Conservation (phyloP, 306 rosid genomes). For the Bauhinia variegata region DNA sequence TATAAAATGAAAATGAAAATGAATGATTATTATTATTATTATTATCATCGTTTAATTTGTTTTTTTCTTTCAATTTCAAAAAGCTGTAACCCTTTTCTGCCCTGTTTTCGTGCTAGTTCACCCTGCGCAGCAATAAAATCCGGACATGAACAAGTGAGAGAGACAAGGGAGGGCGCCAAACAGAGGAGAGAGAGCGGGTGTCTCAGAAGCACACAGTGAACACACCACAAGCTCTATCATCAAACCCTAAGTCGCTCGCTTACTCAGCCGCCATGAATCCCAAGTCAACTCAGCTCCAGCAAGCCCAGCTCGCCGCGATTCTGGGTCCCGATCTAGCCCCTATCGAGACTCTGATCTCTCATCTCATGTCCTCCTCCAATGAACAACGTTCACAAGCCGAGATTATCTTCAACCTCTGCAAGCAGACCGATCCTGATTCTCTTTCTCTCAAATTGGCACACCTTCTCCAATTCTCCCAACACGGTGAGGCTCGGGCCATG, state of each 20-base stretch:
- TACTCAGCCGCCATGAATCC: constrained; percentile 63
- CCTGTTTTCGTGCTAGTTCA: too few species aligned
- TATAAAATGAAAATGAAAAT: too few species aligned
- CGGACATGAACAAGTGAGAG: too few species aligned
- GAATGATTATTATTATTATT: too few species aligned
- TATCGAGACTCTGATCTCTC: constrained; percentile 83
- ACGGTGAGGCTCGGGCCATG: constrained; percentile 86
- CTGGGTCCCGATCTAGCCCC: constrained; percentile 83
- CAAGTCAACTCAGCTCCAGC: constrained; percentile 81
- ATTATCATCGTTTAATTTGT: too few species aligned
- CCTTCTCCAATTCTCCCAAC: constrained; percentile 75
- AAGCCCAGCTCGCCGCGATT: constrained; percentile 78
- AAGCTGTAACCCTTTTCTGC: not conserved
- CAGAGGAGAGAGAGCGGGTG: not conserved
- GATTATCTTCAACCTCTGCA: constrained; percentile 85
- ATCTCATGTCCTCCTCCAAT: constrained; percentile 88
- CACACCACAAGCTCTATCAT: not conserved
- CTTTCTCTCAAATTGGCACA: constrained; percentile 82
- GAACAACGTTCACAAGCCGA: constrained; percentile 92
- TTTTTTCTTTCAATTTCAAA: not conserved
- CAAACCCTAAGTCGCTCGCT: constrained; percentile 40
- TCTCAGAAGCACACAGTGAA: too few species aligned
- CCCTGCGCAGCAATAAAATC: too few species aligned
- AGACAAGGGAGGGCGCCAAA: not conserved
- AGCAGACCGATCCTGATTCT: constrained; percentile 86